Evolutionary conservation across 1,284 basidiomycete genomes (phyloP).

Genomic region (Trichosporon sp.): DNA sequence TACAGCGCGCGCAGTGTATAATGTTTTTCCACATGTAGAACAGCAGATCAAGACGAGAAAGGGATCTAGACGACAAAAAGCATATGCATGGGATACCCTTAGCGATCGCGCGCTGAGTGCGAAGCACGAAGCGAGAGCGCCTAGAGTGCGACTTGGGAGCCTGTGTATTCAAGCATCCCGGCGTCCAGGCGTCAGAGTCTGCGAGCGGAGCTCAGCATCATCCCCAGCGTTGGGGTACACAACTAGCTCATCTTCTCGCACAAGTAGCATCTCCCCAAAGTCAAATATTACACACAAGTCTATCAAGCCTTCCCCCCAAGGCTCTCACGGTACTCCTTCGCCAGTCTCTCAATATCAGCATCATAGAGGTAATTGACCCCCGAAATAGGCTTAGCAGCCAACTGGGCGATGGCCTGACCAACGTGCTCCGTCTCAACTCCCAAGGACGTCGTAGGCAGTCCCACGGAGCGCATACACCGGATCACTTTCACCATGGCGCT

Average conservation of each 20-base stretch:
- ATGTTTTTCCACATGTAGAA: not conserved
- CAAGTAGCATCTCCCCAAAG: too few relatives aligned
- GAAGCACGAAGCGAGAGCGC: too few relatives aligned
- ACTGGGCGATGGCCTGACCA: constrained; percentile 38
- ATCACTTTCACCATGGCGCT: constrained; percentile 14
- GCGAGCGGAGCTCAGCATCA: too few relatives aligned
- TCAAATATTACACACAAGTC: not conserved
- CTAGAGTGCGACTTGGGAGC: too few relatives aligned
- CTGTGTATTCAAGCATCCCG: too few relatives aligned
- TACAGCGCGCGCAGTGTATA: not conserved
- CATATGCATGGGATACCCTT: not conserved
- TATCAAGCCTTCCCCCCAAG: not conserved
- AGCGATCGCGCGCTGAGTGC: too few relatives aligned
- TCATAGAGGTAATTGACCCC: constrained; percentile 24
- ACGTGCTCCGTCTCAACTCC: constrained; percentile 29
- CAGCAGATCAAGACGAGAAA: not conserved
- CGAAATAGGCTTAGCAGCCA: constrained; percentile 29
- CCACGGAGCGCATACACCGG: constrained; percentile 19
- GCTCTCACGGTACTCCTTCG: constrained; percentile 22
- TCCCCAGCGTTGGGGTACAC: too few relatives aligned
- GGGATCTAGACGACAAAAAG: not conserved
- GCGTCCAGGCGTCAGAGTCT: too few relatives aligned
- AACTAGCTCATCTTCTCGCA: too few relatives aligned
- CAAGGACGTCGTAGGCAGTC: constrained; percentile 19
- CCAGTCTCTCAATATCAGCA: constrained; percentile 27